These are phyloP conservation scores for Fonsecaea erecta DNA, from an alignment of 2,329 filamentous ascomycete species.

Conservation along the genomic window DNA sequence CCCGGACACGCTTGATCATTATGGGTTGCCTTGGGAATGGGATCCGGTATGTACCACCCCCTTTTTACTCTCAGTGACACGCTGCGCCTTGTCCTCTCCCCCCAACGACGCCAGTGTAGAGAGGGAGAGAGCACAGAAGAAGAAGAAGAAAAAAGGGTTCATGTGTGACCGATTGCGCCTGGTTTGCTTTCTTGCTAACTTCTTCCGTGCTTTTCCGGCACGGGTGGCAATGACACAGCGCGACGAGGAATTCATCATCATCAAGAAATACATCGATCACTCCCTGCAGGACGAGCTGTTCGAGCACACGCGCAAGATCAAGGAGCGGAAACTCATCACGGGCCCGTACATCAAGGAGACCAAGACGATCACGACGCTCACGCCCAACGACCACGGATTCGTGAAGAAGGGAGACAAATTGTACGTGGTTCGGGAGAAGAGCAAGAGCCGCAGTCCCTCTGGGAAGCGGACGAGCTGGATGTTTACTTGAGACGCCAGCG, in stretches of 20 bases:
- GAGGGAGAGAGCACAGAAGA: too few relatives aligned
- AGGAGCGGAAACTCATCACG: conserved; percentile 44
- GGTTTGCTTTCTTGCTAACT: too few relatives aligned
- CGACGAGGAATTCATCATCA: conserved; percentile 71
- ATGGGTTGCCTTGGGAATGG: conserved; percentile 52
- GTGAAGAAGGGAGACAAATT: conserved; percentile 51
- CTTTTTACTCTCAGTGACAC: background rate
- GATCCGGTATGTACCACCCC: conserved; percentile 41
- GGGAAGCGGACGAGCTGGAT: conserved; percentile 32
- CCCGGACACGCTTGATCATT: conserved; percentile 54
- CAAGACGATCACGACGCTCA: conserved; percentile 36
- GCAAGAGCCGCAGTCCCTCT: conserved; percentile 29
- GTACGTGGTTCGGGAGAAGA: conserved; percentile 54
- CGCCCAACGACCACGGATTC: conserved; percentile 26
- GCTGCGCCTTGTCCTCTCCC: background rate
- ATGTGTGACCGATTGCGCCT: background rate
- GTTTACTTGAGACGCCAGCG: conserved; percentile 30
- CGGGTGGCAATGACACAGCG: conserved; percentile 45
- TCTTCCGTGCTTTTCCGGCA: conserved; percentile 24
- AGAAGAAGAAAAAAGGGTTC: too few relatives aligned
- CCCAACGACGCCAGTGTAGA: too few relatives aligned
- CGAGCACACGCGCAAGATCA: conserved; percentile 66
- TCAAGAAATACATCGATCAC: conserved; percentile 74
- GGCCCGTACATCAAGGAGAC: conserved; percentile 35
- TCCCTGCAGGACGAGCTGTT: conserved; percentile 73